phyloP scores from a whole-genome alignment of 1,284 basidiomycete genomes.

The Ceratobasidium sp. region DNA sequence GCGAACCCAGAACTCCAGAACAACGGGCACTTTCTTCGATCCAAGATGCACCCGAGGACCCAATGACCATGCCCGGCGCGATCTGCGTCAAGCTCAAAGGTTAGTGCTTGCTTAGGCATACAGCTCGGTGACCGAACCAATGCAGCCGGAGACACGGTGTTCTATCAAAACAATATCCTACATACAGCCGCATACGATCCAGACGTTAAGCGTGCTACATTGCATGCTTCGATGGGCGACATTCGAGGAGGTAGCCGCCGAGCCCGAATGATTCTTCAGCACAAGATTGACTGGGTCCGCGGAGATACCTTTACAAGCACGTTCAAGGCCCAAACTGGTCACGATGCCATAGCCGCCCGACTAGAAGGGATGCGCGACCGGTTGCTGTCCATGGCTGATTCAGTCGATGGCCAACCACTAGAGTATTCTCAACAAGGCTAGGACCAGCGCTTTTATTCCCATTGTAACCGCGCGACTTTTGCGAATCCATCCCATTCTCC shows the following conservation, averaged over 20 bases:
- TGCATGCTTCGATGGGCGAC: conserved; percentile 77
- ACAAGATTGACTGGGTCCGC: conserved; percentile 77
- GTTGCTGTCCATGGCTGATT: conserved; percentile 63
- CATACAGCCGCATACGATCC: conserved; percentile 74
- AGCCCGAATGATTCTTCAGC: conserved; percentile 81
- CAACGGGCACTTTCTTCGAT: conserved; percentile 67
- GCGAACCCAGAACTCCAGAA: conserved; percentile 60
- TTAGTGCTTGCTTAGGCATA: conserved; percentile 48
- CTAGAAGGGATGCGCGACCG: conserved; percentile 65
- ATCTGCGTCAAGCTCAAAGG: conserved; percentile 66
- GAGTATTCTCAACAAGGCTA: conserved; percentile 59
- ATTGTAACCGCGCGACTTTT: conserved; percentile 17
- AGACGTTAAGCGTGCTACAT: conserved; percentile 63
- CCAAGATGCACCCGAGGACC: conserved; percentile 61
- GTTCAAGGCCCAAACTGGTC: conserved; percentile 56
- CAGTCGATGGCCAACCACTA: conserved; percentile 54
- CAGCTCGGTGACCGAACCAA: neutral
- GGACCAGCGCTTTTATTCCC: neutral
- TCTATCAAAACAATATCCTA: conserved; percentile 83
- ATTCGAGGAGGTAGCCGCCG: conserved; percentile 64
- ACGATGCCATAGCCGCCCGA: conserved; percentile 49
- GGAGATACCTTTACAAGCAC: conserved; percentile 60
- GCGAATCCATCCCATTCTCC: conserved; percentile 21
- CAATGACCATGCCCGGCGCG: conserved; percentile 72
- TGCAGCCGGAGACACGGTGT: conserved; percentile 75